phyloP scores from a whole-genome alignment of 306 rosid species.

The Gillenia trifoliata region DNA sequence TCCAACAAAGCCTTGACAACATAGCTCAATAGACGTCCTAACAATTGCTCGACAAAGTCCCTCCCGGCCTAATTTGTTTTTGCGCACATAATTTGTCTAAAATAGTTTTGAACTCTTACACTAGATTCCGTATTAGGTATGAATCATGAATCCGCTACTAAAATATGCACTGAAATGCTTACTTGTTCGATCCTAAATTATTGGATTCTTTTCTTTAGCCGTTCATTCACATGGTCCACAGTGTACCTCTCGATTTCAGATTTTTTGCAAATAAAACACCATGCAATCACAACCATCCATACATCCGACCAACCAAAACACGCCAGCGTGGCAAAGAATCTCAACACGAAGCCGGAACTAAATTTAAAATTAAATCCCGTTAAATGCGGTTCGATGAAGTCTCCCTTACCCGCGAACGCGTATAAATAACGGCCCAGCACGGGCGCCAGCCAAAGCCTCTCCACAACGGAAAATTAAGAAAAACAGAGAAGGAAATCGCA shows the following conservation, averaged over 20 bases:
- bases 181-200: no score
- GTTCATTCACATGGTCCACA: neutral
- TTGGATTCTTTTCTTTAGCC: no score
- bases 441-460: neutral
- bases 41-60: neutral
- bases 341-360: constrained; percentile 16
- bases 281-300: neutral
- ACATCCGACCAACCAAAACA: neutral
- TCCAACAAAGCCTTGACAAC: neutral
- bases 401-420: neutral
- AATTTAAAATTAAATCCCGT: constrained; percentile 22
- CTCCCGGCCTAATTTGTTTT: no score
- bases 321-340: neutral
- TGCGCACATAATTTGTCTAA: neutral
- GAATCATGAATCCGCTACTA: no score
- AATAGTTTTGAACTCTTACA: no score
- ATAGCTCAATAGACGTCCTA: rapidly evolving
- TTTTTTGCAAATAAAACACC: neutral
- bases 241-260: neutral
- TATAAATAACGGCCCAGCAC: neutral
- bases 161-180: no score
- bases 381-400: constrained; percentile 10
- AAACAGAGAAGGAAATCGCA: neutral
- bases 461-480: neutral
- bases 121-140: neutral